Evolutionary conservation across 805 yeast species (phyloP), one percentile per base, ranked within the genome.

Genomic region (Saccharomycopsis selenospora): DNA sequence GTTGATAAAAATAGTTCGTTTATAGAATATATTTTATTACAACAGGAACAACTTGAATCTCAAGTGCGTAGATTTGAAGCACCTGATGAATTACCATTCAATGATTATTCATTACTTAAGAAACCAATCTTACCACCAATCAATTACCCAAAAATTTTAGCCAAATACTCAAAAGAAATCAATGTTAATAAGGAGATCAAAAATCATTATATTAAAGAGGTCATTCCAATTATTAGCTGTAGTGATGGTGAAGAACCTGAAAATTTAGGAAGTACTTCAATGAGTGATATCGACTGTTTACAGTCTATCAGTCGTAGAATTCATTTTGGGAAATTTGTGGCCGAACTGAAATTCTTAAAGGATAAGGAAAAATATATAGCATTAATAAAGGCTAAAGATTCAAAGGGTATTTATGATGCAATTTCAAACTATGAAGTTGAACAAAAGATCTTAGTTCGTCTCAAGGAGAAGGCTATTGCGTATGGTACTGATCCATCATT

Each of bases 261-360:
- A 61, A 93, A 90, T 64, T 71, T 80, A 48, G 99, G 99, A 1
- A 83, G 95, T 24, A 86, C 93, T 36, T 82, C 95, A 3, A 69
- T 79, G 36, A 72, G 87, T 54, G 99, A 93, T 62, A 85, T 91
- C 49, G 95, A 85, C 56, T 79, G 85, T 56, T 72, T 93, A 56
- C 96, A 93, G 65, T 82, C 95, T 3, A 67, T 93, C 41, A 85
- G 95, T 6, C 74, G 99, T 59, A 76, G 99, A 62, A 87, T 93
- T 57, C 99, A 93, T 66, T 93, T 91, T 67, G 99, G 99, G 44
- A 86, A 85, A 66, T 93, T 91, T 71, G 99, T 93, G 7, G 99
- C 99, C 3, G 99, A 93, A 64, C 85, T 96, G 41, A 93, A 93
- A 66, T 93, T 79, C 65, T 80, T 73, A 58, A 68, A 71, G 24